These are phyloP conservation scores for Malus fusca DNA, from an alignment of 306 rosid genomes.

Conservation along the genomic window DNA sequence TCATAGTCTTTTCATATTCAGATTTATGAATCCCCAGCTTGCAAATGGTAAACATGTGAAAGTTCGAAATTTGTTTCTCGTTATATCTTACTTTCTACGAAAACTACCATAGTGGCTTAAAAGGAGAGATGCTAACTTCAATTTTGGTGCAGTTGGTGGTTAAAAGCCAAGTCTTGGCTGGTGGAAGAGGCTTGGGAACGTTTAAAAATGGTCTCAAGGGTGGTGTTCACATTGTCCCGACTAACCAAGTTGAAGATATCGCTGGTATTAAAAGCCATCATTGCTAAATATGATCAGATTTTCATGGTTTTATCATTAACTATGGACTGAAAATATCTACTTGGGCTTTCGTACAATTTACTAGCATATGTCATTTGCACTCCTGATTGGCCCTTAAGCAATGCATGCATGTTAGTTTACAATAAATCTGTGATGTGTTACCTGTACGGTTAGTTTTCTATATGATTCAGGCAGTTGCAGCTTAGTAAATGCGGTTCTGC, in stretches of 20 bases:
- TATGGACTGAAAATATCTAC: not conserved
- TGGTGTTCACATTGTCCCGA: slow-evolving; percentile 89
- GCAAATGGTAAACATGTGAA: not conserved
- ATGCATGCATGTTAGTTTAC: not conserved
- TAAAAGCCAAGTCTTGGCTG: slow-evolving; percentile 83
- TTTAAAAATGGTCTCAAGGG: slow-evolving; percentile 89
- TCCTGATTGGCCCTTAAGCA: not conserved
- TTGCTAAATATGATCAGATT: not conserved
- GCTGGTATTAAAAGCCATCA: slow-evolving; percentile 56
- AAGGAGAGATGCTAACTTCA: slow-evolving; percentile 20
- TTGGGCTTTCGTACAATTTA: not conserved
- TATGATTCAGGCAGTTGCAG: not conserved
- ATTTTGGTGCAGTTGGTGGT: slow-evolving; percentile 49
- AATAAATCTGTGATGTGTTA: not conserved
- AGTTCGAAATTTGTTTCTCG: not conserved
- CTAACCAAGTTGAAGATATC: slow-evolving; percentile 76
- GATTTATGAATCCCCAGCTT: not conserved
- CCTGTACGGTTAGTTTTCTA: not conserved
- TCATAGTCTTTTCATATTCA: not conserved
- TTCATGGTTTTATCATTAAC: not conserved
- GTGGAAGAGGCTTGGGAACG: slow-evolving; percentile 96
- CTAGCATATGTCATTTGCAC: not conserved
- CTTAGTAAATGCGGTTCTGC: not conserved
- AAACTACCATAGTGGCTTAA: not conserved
- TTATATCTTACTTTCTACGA: not conserved